Evolutionary conservation across 768 basidiomycete genomes (phyloP), one percentile per base, ranked within the genome.

Genomic region (Boletus coccyginus): DNA sequence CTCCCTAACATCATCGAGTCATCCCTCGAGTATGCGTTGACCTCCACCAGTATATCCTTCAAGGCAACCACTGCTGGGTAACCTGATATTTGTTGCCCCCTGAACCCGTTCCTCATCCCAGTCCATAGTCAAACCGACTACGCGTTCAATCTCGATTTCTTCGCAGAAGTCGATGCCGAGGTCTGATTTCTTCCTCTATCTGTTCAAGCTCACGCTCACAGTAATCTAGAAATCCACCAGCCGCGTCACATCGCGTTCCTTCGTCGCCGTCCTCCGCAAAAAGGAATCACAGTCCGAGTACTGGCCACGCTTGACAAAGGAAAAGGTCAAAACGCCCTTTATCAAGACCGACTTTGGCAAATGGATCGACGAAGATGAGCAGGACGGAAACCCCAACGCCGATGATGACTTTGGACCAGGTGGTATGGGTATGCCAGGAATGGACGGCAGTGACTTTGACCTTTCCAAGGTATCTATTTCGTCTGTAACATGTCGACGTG

Each of bases 341-440:
- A 76, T 98, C 73, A 98, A 97, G 81, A 97, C 94, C 44, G 92
- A 98, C 73, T 98, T 98, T 71, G 78, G 78, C 62, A 96, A 91
- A 77, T 98, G 94, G 94, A 88, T 90, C 41, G 95, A 98, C 67
- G 95, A 98, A 76, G 96, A 98, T 69, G 95, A 98, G 70, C 96
- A 98, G 75, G 89, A 91, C 40, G 88, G 79, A 49, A 81, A 74
- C 24, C 62, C 71, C 2, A 67, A 60, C 10, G 56, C 75, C n/a
- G 69, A 73, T 3, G 84, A 86, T 3, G 57, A 66, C 5, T 58
- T 69, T 35, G 70, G 57, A 6, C 54, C 64, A 42, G 73, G 73
- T 40, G 75, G 70, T 24, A 70, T 73, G 54, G 75, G 70, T 24
- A 70, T 73, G 54, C 67, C 69, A 27, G 80, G 77, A 21, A 76